phyloP scores from a whole-genome alignment of 805 yeast species.

The Zygoascus flipseniorum region DNA sequence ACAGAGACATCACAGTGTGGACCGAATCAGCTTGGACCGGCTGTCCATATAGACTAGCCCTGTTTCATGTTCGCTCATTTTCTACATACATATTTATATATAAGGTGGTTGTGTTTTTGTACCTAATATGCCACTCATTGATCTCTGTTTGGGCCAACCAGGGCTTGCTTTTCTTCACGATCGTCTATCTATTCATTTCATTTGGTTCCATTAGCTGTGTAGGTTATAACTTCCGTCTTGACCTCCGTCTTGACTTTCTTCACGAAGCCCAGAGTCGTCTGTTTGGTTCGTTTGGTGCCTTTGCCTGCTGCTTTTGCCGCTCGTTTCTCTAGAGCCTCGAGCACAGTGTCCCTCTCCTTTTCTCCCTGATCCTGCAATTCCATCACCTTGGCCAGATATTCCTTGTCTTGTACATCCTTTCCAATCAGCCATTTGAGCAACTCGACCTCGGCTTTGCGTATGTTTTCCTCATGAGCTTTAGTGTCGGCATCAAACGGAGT shows the following conservation, averaged over 20 bases:
- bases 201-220: no score
- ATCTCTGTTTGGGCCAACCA: no score
- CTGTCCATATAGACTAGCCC: conserved; percentile 12
- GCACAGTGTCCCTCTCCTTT: conserved; percentile 60
- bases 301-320: background rate
- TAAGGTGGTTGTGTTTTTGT: no score
- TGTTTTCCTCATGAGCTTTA: background rate
- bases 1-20: conserved; percentile 14
- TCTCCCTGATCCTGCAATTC: conserved; percentile 53
- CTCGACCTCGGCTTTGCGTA: conserved; percentile 67
- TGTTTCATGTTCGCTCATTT: no score
- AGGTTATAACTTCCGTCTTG: no score
- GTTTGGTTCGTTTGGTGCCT: background rate
- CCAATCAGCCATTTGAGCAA: conserved; percentile 71
- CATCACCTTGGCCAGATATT: conserved; percentile 39
- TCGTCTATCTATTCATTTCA: no score
- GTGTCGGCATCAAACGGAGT: conserved; percentile 51
- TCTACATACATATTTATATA: no score
- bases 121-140: no score
- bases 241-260: background rate
- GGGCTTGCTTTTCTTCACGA: no score
- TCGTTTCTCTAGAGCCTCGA: conserved; percentile 55
- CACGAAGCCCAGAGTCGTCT: background rate
- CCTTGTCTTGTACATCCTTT: conserved; percentile 43
- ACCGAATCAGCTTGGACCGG: conserved; percentile 19